Conservation (phyloP, 2,329 filamentous ascomycete genomes). For the Lecanicillium sp. region DNA sequence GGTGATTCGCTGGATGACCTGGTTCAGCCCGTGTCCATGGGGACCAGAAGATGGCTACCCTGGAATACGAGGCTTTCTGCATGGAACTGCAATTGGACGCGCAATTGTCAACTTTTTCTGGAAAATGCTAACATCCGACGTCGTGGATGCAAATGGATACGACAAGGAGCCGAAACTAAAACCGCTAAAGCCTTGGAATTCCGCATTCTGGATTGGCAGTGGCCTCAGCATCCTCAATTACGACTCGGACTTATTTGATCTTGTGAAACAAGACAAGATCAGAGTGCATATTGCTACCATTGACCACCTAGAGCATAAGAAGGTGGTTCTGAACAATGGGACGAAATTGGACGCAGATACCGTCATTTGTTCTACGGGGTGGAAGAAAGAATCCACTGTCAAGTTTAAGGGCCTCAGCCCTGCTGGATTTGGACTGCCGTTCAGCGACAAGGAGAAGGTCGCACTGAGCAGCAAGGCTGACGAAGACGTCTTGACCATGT, state of each 20-base stretch:
- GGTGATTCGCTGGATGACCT: constrained; percentile 47
- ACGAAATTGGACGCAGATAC: constrained; percentile 33
- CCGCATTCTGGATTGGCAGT: constrained; percentile 39
- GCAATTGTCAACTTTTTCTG: constrained; percentile 41
- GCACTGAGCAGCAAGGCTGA: no score
- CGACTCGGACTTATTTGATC: constrained; percentile 39
- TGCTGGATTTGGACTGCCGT: not conserved
- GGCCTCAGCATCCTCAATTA: constrained; percentile 48
- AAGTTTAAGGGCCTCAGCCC: constrained; percentile 25
- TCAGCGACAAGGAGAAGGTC: not conserved
- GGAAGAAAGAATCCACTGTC: constrained; percentile 36
- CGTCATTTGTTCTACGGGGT: constrained; percentile 45
- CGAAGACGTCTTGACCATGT: constrained; percentile 12
- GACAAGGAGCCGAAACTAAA: constrained; percentile 30
- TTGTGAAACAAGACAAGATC: constrained; percentile 40
- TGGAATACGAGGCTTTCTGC: constrained; percentile 37
- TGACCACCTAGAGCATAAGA: constrained; percentile 25
- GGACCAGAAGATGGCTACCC: constrained; percentile 46
- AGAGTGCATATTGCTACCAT: constrained; percentile 41
- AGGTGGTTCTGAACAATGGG: constrained; percentile 34
- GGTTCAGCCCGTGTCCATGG: constrained; percentile 61
- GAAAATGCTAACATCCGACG: constrained; percentile 37
- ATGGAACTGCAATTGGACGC: constrained; percentile 41
- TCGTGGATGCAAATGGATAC: constrained; percentile 37
- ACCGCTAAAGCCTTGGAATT: constrained; percentile 33